Percentiles rank a stretch among this genome's conserved stretches.
These are phyloP conservation scores for Calocybe gangraenosa DNA, from an alignment of 768 basidiomycete genomes.

Conservation along the genomic window DNA sequence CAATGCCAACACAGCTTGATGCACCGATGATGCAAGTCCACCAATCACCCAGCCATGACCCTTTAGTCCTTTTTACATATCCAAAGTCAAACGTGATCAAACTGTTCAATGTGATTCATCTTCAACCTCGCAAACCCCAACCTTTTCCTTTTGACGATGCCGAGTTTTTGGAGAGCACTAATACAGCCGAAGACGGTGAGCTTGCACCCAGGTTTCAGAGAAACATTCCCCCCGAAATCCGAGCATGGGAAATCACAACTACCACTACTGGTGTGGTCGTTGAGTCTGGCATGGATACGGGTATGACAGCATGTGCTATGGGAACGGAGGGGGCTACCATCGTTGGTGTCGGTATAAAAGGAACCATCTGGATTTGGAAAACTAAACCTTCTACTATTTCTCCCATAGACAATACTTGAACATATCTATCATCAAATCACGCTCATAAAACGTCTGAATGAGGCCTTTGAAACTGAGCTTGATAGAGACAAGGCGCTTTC, in stretches of 20 bases:
- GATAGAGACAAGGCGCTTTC: not conserved
- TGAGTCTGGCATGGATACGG: slow-evolving; percentile 9
- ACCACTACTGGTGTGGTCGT: slow-evolving; percentile 1
- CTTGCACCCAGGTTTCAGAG: not conserved
- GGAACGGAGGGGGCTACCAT: slow-evolving; percentile 38
- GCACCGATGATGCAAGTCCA: slow-evolving; percentile 37
- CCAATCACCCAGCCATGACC: slow-evolving; percentile 43
- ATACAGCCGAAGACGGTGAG: slow-evolving; percentile 23
- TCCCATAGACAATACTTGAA: too few relatives aligned
- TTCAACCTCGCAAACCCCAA: slow-evolving; percentile 39
- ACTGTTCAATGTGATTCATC: slow-evolving; percentile 42
- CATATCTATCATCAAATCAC: too few relatives aligned
- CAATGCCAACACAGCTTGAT: slow-evolving; percentile 26
- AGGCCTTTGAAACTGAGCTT: not conserved
- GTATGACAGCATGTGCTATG: slow-evolving; percentile 38
- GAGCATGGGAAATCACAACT: slow-evolving; percentile 20
- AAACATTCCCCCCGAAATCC: slow-evolving; percentile 9
- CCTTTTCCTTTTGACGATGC: slow-evolving; percentile 35
- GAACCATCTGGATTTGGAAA: slow-evolving; percentile 39
- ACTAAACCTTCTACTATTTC: not conserved
- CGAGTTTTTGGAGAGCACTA: slow-evolving; percentile 18
- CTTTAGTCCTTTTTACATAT: slow-evolving; percentile 41
- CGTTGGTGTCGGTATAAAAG: slow-evolving; percentile 35
- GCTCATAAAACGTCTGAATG: too few relatives aligned
- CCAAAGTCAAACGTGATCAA: slow-evolving; percentile 36